Percentiles rank a stretch among this genome's conserved stretches.
Evolutionary conservation across 164 flowering plant genomes (phyloP).

Genomic region (Magnolia kwangsiensis): DNA sequence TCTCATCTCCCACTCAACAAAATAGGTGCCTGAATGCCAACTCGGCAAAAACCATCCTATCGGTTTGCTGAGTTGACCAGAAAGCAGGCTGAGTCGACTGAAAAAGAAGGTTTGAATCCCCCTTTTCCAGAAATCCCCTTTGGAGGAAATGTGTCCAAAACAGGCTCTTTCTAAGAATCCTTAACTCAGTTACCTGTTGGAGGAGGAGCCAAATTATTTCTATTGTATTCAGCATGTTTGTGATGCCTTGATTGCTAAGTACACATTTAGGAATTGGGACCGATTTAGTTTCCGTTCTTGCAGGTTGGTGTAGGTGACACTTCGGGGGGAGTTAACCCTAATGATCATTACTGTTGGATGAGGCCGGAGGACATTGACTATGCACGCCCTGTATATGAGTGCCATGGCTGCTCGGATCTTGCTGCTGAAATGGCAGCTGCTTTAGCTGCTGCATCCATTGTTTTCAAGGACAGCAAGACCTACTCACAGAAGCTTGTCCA

Average conservation of each 20-base stretch:
- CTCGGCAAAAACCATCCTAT: too few relatives aligned
- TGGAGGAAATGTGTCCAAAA: too few relatives aligned
- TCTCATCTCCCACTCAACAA: too few relatives aligned
- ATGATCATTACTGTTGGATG: constrained; percentile 97
- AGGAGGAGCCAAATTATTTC: not conserved
- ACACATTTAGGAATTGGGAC: not conserved
- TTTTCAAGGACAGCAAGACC: constrained; percentile 86
- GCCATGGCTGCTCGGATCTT: constrained; percentile 79
- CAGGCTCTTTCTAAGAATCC: not conserved
- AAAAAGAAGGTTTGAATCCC: too few relatives aligned
- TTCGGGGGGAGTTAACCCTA: constrained; percentile 53
- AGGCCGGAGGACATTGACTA: constrained; percentile 97
- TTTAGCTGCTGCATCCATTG: constrained; percentile 92
- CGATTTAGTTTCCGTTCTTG: not conserved
- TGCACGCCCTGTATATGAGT: constrained; percentile 52
- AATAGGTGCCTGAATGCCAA: too few relatives aligned
- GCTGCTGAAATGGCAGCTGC: constrained; percentile 99
- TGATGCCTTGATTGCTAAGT: not conserved
- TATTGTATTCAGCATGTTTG: not conserved
- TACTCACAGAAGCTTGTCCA: constrained; percentile 93
- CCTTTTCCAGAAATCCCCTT: too few relatives aligned
- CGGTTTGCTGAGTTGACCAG: too few relatives aligned
- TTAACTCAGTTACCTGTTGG: not conserved
- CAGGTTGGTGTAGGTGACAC: constrained; percentile 84
- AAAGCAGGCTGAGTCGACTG: too few relatives aligned